These are phyloP conservation scores for Parascedosporium putredinis DNA, from an alignment of 2,329 filamentous ascomycete genomes.

Conservation along the genomic window DNA sequence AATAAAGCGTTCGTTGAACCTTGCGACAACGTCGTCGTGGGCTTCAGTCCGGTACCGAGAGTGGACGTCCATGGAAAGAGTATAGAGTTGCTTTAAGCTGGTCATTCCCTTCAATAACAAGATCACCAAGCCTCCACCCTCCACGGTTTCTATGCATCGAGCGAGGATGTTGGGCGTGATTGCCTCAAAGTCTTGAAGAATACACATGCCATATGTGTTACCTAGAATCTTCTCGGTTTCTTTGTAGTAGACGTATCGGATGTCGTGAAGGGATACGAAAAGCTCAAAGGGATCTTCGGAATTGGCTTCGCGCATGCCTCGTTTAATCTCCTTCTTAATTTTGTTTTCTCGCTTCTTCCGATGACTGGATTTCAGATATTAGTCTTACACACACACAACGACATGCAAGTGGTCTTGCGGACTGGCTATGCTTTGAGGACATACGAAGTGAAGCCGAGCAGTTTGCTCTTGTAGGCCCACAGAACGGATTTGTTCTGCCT, in stretches of 20 bases:
- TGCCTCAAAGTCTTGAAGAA: slow-evolving; percentile 95
- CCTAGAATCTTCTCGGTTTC: slow-evolving; percentile 98
- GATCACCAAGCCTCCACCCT: slow-evolving; percentile 86
- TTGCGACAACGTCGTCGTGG: slow-evolving; percentile 84
- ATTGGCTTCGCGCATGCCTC: slow-evolving; percentile 85
- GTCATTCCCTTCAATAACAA: slow-evolving; percentile 91
- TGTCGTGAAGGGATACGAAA: slow-evolving; percentile 91
- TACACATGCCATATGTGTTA: slow-evolving; percentile 97
- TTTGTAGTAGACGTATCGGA: slow-evolving; percentile 99
- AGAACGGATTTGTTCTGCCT: slow-evolving; percentile 87
- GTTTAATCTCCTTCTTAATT: slow-evolving; percentile 97
- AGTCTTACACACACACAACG: no score
- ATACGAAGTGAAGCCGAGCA: slow-evolving; percentile 72
- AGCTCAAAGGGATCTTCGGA: slow-evolving; percentile 92
- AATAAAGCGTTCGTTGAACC: slow-evolving; percentile 97
- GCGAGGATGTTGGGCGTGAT: slow-evolving; percentile 95
- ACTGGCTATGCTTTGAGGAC: slow-evolving; percentile 15
- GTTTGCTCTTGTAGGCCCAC: slow-evolving; percentile 98
- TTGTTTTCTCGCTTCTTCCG: slow-evolving; percentile 97
- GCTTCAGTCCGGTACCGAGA: slow-evolving; percentile 93
- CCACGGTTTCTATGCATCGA: slow-evolving; percentile 91
- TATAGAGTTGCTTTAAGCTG: slow-evolving; percentile 94
- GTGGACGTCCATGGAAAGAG: slow-evolving; percentile 94
- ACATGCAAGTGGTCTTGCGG: neutral
- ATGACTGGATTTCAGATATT: slow-evolving; percentile 44